phyloP scores from a whole-genome alignment of 805 yeast genomes.

The Maudiozyma saulgeensis region DNA sequence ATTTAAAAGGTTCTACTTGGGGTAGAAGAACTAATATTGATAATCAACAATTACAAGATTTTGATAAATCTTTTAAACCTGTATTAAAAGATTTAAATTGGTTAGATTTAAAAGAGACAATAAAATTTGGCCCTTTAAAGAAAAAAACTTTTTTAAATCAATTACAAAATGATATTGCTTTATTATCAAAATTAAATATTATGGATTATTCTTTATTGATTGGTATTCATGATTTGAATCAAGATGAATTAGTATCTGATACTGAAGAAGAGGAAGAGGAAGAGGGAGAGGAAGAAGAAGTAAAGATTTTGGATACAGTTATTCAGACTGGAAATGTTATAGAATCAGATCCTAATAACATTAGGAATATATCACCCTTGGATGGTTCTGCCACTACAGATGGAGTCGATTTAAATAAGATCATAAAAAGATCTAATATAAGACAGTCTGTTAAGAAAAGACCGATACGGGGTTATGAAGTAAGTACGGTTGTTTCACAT shows the following conservation, averaged over 20 bases:
- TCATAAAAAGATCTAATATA: background rate
- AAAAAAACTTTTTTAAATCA: constrained; percentile 53
- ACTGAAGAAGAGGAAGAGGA: background rate
- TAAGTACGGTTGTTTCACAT: constrained; percentile 14
- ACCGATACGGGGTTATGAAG: background rate
- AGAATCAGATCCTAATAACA: background rate
- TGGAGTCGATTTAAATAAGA: background rate
- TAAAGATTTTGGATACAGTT: no score
- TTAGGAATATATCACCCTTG: background rate
- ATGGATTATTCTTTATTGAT: constrained; percentile 92
- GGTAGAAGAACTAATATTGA: constrained; percentile 52
- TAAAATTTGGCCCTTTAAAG: constrained; percentile 71
- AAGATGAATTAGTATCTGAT: background rate
- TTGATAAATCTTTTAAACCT: constrained; percentile 15
- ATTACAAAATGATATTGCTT: constrained; percentile 60
- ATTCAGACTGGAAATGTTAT: background rate
- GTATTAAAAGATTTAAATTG: constrained; percentile 86
- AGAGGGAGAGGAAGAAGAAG: background rate
- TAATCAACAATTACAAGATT: constrained; percentile 13
- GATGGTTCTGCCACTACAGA: background rate
- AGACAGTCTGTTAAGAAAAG: background rate
- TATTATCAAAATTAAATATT: constrained; percentile 66
- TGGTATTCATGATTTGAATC: constrained; percentile 68
- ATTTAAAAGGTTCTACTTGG: constrained; percentile 85
- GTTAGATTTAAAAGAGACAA: constrained; percentile 53